Evolutionary conservation across 352 stramenopile genomes (phyloP), one percentile per base, ranked within the genome.

Genomic region (Globisporangium lucens): DNA sequence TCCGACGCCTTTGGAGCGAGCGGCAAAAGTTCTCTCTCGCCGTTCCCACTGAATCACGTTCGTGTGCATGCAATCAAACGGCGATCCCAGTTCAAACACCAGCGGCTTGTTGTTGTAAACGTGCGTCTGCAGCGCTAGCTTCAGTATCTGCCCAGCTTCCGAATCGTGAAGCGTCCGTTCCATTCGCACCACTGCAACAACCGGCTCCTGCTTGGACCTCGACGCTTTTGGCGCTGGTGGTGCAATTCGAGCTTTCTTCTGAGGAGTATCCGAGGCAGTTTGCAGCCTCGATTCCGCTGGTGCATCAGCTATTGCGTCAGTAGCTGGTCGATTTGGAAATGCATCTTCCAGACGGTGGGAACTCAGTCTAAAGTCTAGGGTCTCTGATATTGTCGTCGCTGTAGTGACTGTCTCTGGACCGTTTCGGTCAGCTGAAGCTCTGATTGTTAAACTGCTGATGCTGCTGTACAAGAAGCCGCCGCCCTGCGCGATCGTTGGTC

Each of bases 91-190:
- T 22, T 66, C 66, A 53, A 69, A 80, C 13, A 76, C 57, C 15
- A 91, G 63, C 2, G 66, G 38, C 63, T 89, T 88, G 66, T 76
- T 80, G 65, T 89, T 89, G 68, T 89, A 87, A 20, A 75, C 53
- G 53, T 89, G 82, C 27, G 36, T 75, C 30, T 77, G 71, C 7
- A 91, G 64, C 12, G 83, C 80, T 2, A 71, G 47, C n/a, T 66
- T 63, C 62, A 89, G 82, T 20, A 60, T 71, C 2, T 70, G 43
- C 27, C 80, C 80, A 24, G 73, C 65, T 6, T 56, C 61, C 0
- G 83, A 91, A 2, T 63, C 61, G 24, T 78, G 60, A 6, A 91
- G 55, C 0, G 77, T 72, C n/a, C 68, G 67, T 33, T 87, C 76
- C 73, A 89, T 75, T 20, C 78, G 72, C n/a, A 89, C 68, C 8